These are phyloP conservation scores for Inonotus hispidus DNA, from an alignment of 1,284 basidiomycete genomes.

Conservation along the genomic window DNA sequence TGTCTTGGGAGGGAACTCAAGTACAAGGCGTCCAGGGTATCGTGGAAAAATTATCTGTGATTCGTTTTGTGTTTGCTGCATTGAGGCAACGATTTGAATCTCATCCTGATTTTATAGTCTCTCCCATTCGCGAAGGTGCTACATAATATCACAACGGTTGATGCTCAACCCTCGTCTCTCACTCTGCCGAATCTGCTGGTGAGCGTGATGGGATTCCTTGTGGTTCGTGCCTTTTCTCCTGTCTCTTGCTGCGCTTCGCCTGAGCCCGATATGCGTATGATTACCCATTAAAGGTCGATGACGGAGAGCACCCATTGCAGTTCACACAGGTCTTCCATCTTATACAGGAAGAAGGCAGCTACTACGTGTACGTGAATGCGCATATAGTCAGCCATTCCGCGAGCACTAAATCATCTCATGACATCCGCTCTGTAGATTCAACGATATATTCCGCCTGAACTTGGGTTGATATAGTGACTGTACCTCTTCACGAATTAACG, in stretches of 20 bases:
- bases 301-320: constrained; percentile 69
- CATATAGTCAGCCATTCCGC: constrained; percentile 8
- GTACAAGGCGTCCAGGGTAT: constrained; percentile 60
- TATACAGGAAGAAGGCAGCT: constrained; percentile 69
- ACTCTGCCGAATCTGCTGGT: constrained; percentile 70
- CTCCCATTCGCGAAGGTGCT: constrained; percentile 80
- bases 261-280: background rate
- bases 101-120: constrained; percentile 38
- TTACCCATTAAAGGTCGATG: constrained; percentile 60
- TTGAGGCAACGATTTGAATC: background rate
- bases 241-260: background rate
- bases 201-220: constrained; percentile 81
- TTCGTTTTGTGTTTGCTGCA: constrained; percentile 21
- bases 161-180: constrained; percentile 82
- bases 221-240: constrained; percentile 42
- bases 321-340: constrained; percentile 94
- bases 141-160: constrained; percentile 82
- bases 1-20: constrained; percentile 77
- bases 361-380: constrained; percentile 70
- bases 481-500: background rate
- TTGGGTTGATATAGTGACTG: constrained; percentile 6
- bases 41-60: constrained; percentile 77
- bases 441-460: constrained; percentile 83
- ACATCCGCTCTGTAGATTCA: constrained; percentile 43
- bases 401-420: constrained; percentile 2